A percentile compares a stretch with the other conserved stretches of the same genome.
Conservation (phyloP, 2,329 filamentous ascomycete genomes). For the Lachnellula cervina region DNA sequence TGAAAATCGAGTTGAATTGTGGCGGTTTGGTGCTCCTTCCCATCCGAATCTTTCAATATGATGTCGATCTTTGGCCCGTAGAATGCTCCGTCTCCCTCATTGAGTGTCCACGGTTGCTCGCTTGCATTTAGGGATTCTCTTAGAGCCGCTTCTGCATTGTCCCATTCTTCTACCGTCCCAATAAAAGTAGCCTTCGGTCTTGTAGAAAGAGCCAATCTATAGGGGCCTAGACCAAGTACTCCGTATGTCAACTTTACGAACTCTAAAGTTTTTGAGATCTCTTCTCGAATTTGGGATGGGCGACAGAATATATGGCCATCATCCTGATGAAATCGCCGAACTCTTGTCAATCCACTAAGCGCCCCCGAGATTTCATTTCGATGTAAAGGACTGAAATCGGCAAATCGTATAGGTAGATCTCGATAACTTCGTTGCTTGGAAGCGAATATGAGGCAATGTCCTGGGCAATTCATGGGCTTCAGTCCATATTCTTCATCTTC, state of each 20-base stretch:
- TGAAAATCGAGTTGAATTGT: conserved; percentile 91
- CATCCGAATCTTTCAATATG: conserved; percentile 70
- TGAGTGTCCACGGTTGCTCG: conserved; percentile 66
- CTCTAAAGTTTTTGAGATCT: conserved; percentile 68
- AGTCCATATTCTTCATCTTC: conserved; percentile 71
- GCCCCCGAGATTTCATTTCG: conserved; percentile 81
- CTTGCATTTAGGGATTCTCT: conserved; percentile 57
- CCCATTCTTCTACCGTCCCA: conserved; percentile 66
- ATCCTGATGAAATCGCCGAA: conserved; percentile 84
- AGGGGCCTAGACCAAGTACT: conserved; percentile 65
- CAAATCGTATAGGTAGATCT: conserved; percentile 77
- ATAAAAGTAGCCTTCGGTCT: conserved; percentile 73
- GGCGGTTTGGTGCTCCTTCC: conserved; percentile 83
- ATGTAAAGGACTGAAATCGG: conserved; percentile 84
- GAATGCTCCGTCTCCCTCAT: conserved; percentile 80
- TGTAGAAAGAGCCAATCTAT: conserved; percentile 73
- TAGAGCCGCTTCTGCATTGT: conserved; percentile 62
- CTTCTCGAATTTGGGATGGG: conserved; percentile 66
- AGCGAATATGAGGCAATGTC: conserved; percentile 79
- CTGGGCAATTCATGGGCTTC: conserved; percentile 92
- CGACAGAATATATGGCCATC: conserved; percentile 89
- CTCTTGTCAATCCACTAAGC: conserved; percentile 74
- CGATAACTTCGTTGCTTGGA: conserved; percentile 69
- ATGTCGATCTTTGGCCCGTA: conserved; percentile 93
- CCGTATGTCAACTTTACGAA: conserved; percentile 71